A percentile compares a stretch with the other conserved stretches of the same genome.
Conservation (phyloP, 306 rosid species). For the Fragaria iinumae region DNA sequence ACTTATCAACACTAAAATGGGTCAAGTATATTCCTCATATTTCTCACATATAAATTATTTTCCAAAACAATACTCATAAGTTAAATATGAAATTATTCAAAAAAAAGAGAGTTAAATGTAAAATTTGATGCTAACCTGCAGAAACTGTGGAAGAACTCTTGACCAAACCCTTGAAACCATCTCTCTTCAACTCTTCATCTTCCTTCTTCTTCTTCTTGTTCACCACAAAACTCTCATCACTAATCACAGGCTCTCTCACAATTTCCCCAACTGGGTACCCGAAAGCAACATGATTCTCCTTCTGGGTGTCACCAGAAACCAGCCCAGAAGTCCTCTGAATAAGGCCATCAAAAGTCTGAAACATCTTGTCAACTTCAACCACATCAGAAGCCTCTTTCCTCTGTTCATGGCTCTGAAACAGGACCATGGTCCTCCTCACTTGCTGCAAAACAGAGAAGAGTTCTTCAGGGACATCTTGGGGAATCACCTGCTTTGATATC, state of each 20-base stretch:
- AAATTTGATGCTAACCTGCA: constrained; percentile 46
- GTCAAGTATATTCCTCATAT: not conserved
- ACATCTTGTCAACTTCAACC: constrained; percentile 55
- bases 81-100: too few species aligned
- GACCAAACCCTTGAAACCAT: constrained; percentile 25
- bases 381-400: constrained; percentile 59
- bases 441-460: constrained; percentile 61
- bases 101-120: not conserved
- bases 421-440: constrained; percentile 52
- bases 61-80: not conserved
- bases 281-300: constrained; percentile 21
- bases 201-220: constrained; percentile 17
- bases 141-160: constrained; percentile 40
- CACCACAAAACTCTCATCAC: constrained; percentile 36
- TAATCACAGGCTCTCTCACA: constrained; percentile 18
- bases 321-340: constrained; percentile 69
- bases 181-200: constrained; percentile 31
- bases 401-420: constrained; percentile 56
- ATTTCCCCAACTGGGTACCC: constrained; percentile 29
- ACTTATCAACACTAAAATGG: not conserved
- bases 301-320: constrained; percentile 53
- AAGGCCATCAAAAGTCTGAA: constrained; percentile 64
- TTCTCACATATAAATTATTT: not conserved
- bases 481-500: constrained; percentile 42
- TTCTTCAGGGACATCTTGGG: constrained; percentile 47